Base-by-base conservation (phyloP, 495 filamentous ascomycete genomes). In the Neurospora sp. region DNA sequence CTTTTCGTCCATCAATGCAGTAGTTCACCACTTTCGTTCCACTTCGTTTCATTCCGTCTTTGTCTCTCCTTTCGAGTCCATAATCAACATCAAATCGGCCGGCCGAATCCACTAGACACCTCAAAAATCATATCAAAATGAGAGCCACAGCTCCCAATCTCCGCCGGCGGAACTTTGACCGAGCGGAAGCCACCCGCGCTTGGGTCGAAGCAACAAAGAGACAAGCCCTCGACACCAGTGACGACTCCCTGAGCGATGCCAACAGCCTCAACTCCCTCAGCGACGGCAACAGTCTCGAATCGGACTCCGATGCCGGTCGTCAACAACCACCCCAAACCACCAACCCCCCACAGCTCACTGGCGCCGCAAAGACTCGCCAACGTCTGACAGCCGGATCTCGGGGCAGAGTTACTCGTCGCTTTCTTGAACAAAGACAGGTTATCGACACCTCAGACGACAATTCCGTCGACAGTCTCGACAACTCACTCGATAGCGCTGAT, bases 111-210 rank as follows among this genome's bases (percentile, higher is more conserved):
- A 61, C 14, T 61, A 2, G 1, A 68, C 41, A 1, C 14, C 27
- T n/a, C 2, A 12, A 18, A 18, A 27, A 31, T 10, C 8, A 9
- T 7, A 48, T 4, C 71, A 73, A 16, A 59, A 77, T 77, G 75
- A 73, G 71, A 68, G 71, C 59, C 12, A 75, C 75, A 27, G 71
- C 61, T 42, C 75, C 75, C 37, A 39, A 65, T n/a, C 14, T 53
- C 12, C 75, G 75, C 70, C 69, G 73, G 53, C 73, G 73, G 40
- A 77, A 73, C 71, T 65, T 73, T 73, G 75, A 73, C 16, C 75
- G 73, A 73, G 73, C 22, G 46, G 70, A 9, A 70, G 70, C 7
- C 44, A 70, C 8, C 74, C 68, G 39, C 69, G 71, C 41, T 40
- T 73, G 48, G 69, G 71, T 46, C 73, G 44, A 48, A 61, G 75